A percentile compares a stretch with the other conserved stretches of the same genome.
Conservation (phyloP, 257 asterid genomes). For the Pogostemon cablin region DNA sequence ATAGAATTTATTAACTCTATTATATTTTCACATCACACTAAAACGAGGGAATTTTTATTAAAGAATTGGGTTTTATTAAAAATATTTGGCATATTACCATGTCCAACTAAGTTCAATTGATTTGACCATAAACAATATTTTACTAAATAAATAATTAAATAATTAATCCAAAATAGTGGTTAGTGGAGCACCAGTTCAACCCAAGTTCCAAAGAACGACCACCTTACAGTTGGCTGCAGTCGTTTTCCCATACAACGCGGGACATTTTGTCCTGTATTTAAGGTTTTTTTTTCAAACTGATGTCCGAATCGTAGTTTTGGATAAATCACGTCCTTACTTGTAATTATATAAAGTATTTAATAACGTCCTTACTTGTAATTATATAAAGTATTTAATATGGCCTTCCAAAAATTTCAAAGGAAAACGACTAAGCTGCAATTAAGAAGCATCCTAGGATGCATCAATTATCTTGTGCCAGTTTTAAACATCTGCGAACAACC, state of each 20-base stretch:
- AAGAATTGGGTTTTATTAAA: too few relatives aligned
- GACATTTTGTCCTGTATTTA: conserved; percentile 2
- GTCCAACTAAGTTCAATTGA: too few relatives aligned
- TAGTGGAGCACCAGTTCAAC: conserved; percentile 15
- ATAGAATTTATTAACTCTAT: too few relatives aligned
- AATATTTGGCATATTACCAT: too few relatives aligned
- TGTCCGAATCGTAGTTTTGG: conserved; percentile 23
- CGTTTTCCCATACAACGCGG: conserved; percentile 36
- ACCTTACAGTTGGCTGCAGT: conserved; percentile 9
- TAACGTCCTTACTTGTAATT: too few relatives aligned
- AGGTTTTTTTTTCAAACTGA: neutral
- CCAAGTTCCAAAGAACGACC: conserved; percentile 30
- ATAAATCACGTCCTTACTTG: conserved; percentile 17
- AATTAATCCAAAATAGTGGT: conserved; percentile 16
- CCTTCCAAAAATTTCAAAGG: conserved; percentile 11
- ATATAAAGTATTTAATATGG: neutral
- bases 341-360: neutral
- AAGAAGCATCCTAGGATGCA: conserved; percentile 44
- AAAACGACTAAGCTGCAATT: conserved; percentile 33
- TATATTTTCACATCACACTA: too few relatives aligned
- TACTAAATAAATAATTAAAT: too few relatives aligned
- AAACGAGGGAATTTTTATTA: too few relatives aligned
- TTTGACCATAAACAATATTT: neutral
- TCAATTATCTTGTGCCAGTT: neutral
- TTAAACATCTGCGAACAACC: conserved; percentile 27